Percentiles rank a stretch among this genome's conserved stretches.
Conservation (phyloP, 139 green algal species). For the Limnomonas spitsbergensis region DNA sequence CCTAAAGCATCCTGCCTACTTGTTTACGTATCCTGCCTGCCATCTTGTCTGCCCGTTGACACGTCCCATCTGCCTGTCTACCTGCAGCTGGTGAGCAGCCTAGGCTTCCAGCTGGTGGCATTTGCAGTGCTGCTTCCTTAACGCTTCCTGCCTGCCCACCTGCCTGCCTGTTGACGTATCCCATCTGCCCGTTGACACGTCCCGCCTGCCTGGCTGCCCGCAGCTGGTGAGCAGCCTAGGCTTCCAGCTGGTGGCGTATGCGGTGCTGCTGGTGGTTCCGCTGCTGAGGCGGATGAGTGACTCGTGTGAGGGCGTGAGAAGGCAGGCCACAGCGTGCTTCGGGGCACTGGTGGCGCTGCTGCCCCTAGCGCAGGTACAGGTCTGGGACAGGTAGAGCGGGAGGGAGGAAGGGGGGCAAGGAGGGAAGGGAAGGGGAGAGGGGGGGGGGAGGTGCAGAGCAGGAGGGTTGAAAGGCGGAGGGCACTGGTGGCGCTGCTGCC, state of each 20-base stretch:
- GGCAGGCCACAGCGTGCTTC: conserved; percentile 69
- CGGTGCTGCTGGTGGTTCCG: conserved; percentile 81
- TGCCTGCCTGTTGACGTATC: too few species aligned
- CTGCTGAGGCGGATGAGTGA: conserved; percentile 89
- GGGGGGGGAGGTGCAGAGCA: too few species aligned
- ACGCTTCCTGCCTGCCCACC: too few species aligned
- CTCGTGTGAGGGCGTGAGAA: conserved; percentile 50
- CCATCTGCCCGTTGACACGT: too few species aligned
- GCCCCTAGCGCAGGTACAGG: conserved; percentile 78
- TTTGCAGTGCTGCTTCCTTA: too few species aligned
- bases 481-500: too few species aligned
- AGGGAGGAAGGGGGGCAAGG: neutral
- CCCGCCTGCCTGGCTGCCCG: neutral
- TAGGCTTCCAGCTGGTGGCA: too few species aligned
- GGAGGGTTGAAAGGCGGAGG: neutral
- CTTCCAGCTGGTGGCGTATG: conserved; percentile 13
- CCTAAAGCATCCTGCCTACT: too few species aligned
- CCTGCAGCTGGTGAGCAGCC: neutral
- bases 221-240: neutral
- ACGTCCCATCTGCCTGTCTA: too few species aligned
- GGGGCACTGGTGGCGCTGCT: conserved; percentile 79
- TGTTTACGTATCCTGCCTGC: too few species aligned
- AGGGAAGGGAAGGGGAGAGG: too few species aligned
- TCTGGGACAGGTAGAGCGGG: neutral
- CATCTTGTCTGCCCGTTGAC: too few species aligned